Evolutionary conservation across 2,329 filamentous ascomycete genomes (phyloP), one percentile per base, ranked within the genome.

Genomic region (Sarocladium strictum): DNA sequence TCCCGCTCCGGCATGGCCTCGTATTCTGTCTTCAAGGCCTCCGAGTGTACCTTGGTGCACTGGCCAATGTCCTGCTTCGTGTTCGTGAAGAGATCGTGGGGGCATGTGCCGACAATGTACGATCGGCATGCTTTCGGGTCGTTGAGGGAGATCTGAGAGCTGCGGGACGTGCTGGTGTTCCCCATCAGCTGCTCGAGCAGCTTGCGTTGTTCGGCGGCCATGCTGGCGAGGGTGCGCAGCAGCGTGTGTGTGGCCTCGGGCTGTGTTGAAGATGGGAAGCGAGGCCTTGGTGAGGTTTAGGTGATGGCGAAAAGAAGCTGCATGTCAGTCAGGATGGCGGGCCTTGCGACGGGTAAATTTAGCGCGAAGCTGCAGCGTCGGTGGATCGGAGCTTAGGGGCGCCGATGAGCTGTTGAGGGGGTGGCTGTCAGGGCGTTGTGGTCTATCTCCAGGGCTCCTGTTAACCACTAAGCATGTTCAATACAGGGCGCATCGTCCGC

Each of bases 71-170:
- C 94, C 56, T 97, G 92, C 76, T 97, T 97, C 45, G 94, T 99
- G 75, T 99, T 99, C 61, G 93, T 99, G 80, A 99, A 99, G 66
- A 99, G 90, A 69, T 99, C 94, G 77, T 97, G 93, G 1, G 94
- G 94, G 70, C 94, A 99, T 56, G 90, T 95, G 63, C 94, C 94
- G 58, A 84, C 91, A 51, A 99, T 82, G 71, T 93, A 97, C 17
- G 92, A 97, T 54, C 90, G 89, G 77, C 94, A 99, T 63, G 96
- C 89, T 73, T 96, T 97, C 54, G 89, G 81, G 71, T 97, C 94
- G 57, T 85, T 94, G 64, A 99, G 87, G 59, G 87, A 87, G 63
- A 97, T 82, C 70, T 96, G 89, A 37, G 89, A 82, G 62, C 85
- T 84, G 74, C 87, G 89, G 50, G 86, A 86, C 56, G 82, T 78